Evolutionary conservation across 164 flowering plant genomes (phyloP), one percentile per base, ranked within the genome.

Genomic region (Liquidambar formosana): DNA sequence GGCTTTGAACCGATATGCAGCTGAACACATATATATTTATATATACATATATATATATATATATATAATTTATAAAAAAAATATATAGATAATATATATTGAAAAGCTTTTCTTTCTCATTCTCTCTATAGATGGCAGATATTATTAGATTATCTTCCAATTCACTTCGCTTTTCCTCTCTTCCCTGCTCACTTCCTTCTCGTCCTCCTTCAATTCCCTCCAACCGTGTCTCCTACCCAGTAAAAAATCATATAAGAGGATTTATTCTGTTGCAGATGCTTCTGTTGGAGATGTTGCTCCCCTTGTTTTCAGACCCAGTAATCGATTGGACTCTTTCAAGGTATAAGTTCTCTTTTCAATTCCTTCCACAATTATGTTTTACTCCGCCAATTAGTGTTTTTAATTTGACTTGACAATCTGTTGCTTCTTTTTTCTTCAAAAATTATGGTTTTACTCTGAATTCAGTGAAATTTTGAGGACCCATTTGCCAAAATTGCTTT

Each of bases 71-170:
- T n/a, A n/a, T n/a, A n/a, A n/a, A n/a, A n/a, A n/a, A n/a, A n/a
- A n/a, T n/a, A n/a, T n/a, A 33, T 33, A 2, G 4, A 33, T 54
- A 12, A n/a, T 4, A 38, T 18, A 22, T 27, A 38, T n/a, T 0
- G 27, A 52, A 3, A 53, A 52, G 5, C 54, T 14, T 43, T 14
- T 66, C 45, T 38, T 8, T 66, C 26, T 66, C n/a, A 11, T 3
- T 49, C 25, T 18, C 58, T 51, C 57, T 14, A 5, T 48, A 26
- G 22, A 87, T 87, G 91, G 91, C 89, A 13, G 87, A 79, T 74
- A 84, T 72, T 65, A 56, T 83, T 61, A 57, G 84, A 43, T 60
- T 77, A 44, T 65, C 81, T 22, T 62, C 58, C 49, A 70, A 66
- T 18, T 57, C 78, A 26, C 72, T 72, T 21, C 73, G 73, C 38